These are phyloP conservation scores for Starmerella tilneyi DNA, from an alignment of 805 yeast genomes.

Conservation along the genomic window DNA sequence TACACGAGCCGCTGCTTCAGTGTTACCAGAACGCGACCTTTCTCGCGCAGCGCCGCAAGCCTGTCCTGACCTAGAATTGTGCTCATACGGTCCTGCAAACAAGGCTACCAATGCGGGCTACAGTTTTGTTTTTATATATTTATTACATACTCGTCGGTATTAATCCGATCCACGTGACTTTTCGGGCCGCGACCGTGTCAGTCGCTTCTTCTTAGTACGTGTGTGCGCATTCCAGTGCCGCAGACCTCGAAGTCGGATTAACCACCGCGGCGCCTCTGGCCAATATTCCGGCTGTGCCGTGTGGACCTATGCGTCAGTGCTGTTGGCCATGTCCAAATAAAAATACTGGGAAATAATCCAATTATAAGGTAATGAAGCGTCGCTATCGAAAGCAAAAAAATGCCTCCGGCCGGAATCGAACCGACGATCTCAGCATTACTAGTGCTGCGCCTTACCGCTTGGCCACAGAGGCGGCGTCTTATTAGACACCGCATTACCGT, in stretches of 20 bases:
- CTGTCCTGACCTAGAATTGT: conserved; percentile 11
- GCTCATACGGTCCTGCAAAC: conserved; percentile 2
- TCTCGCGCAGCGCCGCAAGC: conserved; percentile 16
- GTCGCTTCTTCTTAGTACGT: no score
- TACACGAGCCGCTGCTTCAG: conserved; percentile 70
- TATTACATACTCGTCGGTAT: neutral
- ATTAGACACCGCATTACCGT: no score
- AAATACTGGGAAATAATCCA: neutral
- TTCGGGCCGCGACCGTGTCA: conserved; percentile 1
- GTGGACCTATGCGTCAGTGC: no score
- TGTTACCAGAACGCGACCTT: conserved; percentile 53
- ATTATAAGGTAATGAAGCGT: neutral
- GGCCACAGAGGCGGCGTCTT: conserved; percentile 47
- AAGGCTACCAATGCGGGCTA: neutral
- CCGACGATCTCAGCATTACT: conserved; percentile 81
- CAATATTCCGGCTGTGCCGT: neutral
- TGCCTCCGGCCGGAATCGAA: conserved; percentile 65
- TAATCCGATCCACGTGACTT: conserved; percentile 3
- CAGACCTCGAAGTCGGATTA: no score
- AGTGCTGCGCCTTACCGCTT: conserved; percentile 82
- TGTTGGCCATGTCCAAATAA: no score
- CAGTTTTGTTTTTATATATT: neutral
- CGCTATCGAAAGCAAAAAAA: conserved; percentile 21
- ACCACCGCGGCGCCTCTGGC: neutral
- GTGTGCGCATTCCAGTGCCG: no score